Evolutionary conservation across 352 stramenopile genomes (phyloP), one percentile per base, ranked within the genome.

Genomic region (Albugo laibachii): DNA sequence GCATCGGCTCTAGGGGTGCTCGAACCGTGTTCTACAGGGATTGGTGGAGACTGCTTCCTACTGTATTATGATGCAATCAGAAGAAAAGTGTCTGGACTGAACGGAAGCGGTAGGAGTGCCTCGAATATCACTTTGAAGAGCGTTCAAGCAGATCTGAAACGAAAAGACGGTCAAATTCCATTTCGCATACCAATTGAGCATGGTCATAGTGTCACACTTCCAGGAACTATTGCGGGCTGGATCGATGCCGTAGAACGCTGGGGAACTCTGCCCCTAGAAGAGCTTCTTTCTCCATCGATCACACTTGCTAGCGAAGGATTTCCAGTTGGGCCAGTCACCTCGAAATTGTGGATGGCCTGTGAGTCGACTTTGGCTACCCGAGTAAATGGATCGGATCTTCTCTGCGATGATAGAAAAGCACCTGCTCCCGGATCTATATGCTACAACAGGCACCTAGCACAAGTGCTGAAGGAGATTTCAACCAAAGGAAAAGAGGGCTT

Each of bases 21-120:
- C 39, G 71, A 87, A 45, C 75, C 69, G 8, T 79, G 69, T 61
- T 84, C 69, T 13, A 93, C 77, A 2, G 76, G 77, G 45, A 82
- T 86, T 40, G 84, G 65, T 24, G 84, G 84, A 24, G 93, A 98
- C 69, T 95, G 88, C 66, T 98, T 98, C 61, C 63, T 94, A 55
- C 78, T 98, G 24, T 97, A 85, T 63, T 98, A 92, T 57, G 73
- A 97, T 56, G 76, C 80, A 15, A 57, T 61, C 15, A 86, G 57
- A 11, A 81, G 80, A 47, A 60, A 79, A 36, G 88, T 98, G 19
- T 62, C 58, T 13, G 79, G 69, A 1, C 65, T 98, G 41, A 97
- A 97, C 58, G 94, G 92, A 21, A 96, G 79, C 50, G 94, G 94
- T 20, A 67, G 67, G 47, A 88, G 73, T 54, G 73, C 91, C 13